Base-by-base conservation (phyloP, 768 basidiomycete species). In the Mycena alexandri region DNA sequence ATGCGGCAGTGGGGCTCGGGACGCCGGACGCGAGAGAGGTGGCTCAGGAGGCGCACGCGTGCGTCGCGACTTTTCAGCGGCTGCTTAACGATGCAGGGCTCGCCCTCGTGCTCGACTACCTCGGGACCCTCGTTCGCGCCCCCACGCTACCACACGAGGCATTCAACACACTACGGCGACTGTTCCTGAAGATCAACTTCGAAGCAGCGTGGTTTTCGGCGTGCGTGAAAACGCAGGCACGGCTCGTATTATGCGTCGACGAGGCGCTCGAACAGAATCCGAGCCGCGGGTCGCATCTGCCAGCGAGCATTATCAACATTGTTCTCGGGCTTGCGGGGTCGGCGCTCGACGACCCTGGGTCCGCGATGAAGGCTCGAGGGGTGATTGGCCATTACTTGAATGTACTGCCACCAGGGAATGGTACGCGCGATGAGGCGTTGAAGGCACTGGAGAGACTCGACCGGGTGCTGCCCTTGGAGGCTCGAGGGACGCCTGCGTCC, bases 151-250 rank as follows among this genome's bases (percentile, higher is more conserved):
- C 79, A 10, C 74, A 81, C 57, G 82, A 83, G 66, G 77, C 79
- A 17, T 78, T 79, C 68, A 80, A 78, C 62, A 83, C 79, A 14
- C 70, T 80, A 21, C 77, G 81, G 14, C 76, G 79, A n/a, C 73
- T 79, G 6, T 79, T 79, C 51, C 74, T 81, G 60, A 75, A 75
- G 43, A 73, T 79, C 19, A 68, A 78, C 42, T 74, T 74, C 51
- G 63, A 61, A 10, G 24, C 59, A 6, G 29, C 29, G 29, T 29
- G 29, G 29, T 29, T 29, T 29, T 36, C 21, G 14, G 22, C 54
- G 22, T 29, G 61, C 41, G 12, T 29, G 51, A 41, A 68, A 42
- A 73, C 77, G 1, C 81, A 82, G 64, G 68, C 70, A 14, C 71
- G 67, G 13, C 67, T 79, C 34, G 77, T 78, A 16, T 34, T 61